phyloP scores from a whole-genome alignment of 441 rosid species.

The Dalechampia spathulata region DNA sequence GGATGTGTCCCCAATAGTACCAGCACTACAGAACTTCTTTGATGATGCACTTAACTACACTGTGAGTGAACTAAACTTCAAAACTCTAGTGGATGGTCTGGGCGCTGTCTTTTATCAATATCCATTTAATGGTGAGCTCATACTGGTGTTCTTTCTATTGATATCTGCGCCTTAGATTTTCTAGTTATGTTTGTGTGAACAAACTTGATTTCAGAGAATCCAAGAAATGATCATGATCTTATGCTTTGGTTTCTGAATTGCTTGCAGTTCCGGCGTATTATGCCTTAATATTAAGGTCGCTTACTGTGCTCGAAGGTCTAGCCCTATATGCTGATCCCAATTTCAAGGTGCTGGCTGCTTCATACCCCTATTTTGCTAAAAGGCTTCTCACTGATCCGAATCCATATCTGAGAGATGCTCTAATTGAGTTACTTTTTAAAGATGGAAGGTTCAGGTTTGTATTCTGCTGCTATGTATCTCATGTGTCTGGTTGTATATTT shows the following conservation, averaged over 20 bases:
- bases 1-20: constrained; percentile 87
- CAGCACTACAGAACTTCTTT: constrained; percentile 84
- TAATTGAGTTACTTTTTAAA: constrained; percentile 87
- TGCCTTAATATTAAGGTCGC: constrained; percentile 88
- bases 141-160: constrained; percentile 2
- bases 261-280: constrained; percentile 91
- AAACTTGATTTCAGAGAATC: not conserved
- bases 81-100: constrained; percentile 84
- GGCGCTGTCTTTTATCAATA: constrained; percentile 87
- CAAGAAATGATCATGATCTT: constrained; percentile 12
- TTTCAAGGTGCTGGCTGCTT: constrained; percentile 94
- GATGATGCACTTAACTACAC: constrained; percentile 88
- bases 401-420: constrained; percentile 97
- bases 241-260: constrained; percentile 15
- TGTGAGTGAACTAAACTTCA: constrained; percentile 93
- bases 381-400: constrained; percentile 98
- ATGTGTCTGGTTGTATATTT: not conserved
- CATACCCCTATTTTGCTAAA: constrained; percentile 97
- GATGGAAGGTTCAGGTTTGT: constrained; percentile 84
- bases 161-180: not conserved
- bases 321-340: constrained; percentile 92
- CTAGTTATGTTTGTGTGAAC: not conserved
- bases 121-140: constrained; percentile 68
- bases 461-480: constrained; percentile 5
- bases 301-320: constrained; percentile 94